A percentile compares a stretch with the other conserved stretches of the same genome.
These are phyloP conservation scores for Acorus gramineus DNA, from an alignment of 106 monocot species.

Conservation along the genomic window DNA sequence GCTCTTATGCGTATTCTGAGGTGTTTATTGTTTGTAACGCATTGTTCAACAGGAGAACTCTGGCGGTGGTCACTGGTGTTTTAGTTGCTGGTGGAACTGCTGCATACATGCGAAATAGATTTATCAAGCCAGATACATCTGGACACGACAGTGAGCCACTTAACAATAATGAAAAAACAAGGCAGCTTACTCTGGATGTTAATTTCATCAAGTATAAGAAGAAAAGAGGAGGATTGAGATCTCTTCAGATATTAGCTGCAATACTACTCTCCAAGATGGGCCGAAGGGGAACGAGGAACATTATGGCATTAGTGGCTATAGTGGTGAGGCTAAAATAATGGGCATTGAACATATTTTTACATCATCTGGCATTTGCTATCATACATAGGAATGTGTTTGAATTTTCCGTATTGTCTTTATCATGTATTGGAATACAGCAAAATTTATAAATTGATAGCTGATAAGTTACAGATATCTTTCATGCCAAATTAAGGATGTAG, in stretches of 20 bases:
- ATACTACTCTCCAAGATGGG: constrained; percentile 75
- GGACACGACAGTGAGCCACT: not conserved
- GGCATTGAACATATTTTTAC: not conserved
- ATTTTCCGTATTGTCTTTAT: too few species aligned
- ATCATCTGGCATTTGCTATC: not conserved
- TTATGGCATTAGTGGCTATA: constrained; percentile 57
- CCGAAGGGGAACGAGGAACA: constrained; percentile 39
- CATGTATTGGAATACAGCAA: too few species aligned
- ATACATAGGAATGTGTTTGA: not conserved
- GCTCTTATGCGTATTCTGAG: not conserved
- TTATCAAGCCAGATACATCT: constrained; percentile 10
- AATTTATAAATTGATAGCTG: too few species aligned
- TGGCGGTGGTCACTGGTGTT: constrained; percentile 54
- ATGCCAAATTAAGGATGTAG: too few species aligned
- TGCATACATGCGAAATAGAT: constrained; percentile 40
- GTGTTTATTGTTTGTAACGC: not conserved
- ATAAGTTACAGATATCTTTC: too few species aligned
- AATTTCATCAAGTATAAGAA: constrained; percentile 19
- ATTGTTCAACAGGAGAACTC: constrained; percentile 46
- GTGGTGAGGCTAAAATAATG: constrained; percentile 32
- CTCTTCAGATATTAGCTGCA: constrained; percentile 74
- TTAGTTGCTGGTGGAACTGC: constrained; percentile 73
- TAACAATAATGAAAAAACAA: constrained; percentile 8
- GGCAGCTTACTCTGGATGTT: constrained; percentile 34
- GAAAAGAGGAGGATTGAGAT: constrained; percentile 47